A percentile compares a stretch with the other conserved stretches of the same genome.
Conservation (phyloP, 805 yeast genomes). For the Starmerella geochares region DNA sequence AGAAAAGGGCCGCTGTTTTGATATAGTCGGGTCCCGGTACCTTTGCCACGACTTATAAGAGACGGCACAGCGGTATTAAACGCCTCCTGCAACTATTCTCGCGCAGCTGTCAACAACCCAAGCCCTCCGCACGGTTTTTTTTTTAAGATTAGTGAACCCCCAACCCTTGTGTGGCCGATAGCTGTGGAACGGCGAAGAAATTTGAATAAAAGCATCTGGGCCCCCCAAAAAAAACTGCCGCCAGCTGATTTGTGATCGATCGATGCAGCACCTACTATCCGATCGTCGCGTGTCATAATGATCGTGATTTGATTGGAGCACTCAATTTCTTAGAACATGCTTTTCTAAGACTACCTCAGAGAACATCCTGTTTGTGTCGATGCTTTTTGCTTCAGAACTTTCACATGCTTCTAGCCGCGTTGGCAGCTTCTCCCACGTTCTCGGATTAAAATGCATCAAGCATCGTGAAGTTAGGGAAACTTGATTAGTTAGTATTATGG, state of each 20-base stretch:
- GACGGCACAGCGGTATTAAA: neutral
- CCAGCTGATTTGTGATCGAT: neutral
- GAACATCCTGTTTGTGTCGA: no score
- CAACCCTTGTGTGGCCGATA: neutral
- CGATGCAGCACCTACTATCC: neutral
- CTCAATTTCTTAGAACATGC: no score
- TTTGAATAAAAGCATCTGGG: neutral
- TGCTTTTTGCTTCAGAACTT: neutral
- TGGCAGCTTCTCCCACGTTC: neutral
- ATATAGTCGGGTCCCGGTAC: neutral
- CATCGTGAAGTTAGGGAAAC: slow-evolving; percentile 8
- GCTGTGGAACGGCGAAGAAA: neutral
- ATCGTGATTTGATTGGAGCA: no score
- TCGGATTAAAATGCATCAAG: neutral
- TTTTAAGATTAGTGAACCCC: slow-evolving; percentile 1
- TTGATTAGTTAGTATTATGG: slow-evolving; percentile 2
- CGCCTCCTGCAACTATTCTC: neutral
- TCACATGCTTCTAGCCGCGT: neutral
- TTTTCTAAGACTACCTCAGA: no score
- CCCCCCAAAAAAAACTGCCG: neutral
- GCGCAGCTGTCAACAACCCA: neutral
- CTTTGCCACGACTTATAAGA: neutral
- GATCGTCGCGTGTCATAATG: no score
- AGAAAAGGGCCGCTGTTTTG: neutral
- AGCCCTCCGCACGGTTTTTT: neutral